These are phyloP conservation scores for Amanita subjunquillea DNA, from an alignment of 768 basidiomycete genomes.

Conservation along the genomic window DNA sequence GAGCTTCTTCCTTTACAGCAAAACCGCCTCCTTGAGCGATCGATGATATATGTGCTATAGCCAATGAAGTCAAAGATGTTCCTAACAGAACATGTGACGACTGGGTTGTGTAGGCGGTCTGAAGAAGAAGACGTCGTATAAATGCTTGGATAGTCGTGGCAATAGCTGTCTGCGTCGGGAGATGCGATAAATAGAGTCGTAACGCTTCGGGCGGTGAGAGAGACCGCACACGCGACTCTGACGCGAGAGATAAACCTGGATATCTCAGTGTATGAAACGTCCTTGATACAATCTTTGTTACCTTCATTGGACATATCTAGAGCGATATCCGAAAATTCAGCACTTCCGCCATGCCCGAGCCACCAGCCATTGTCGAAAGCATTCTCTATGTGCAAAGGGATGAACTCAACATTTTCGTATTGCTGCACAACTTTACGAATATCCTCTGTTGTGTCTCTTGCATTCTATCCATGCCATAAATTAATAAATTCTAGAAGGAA, in stretches of 20 bases:
- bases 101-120: conserved; percentile 44
- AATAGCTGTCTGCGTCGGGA: conserved; percentile 70
- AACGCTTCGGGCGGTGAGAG: conserved; percentile 17
- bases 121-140: conserved; percentile 56
- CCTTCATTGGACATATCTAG: conserved; percentile 49
- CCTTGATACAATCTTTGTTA: conserved; percentile 5
- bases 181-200: conserved; percentile 45
- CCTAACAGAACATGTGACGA: conserved; percentile 77
- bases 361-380: conserved; percentile 69
- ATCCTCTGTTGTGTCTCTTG: conserved; percentile 43
- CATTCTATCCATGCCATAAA: conserved; percentile 24
- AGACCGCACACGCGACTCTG: conserved; percentile 14
- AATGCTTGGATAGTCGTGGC: conserved; percentile 47
- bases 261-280: neutral
- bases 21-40: conserved; percentile 74
- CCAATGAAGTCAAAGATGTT: conserved; percentile 69
- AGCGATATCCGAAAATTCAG: conserved; percentile 18
- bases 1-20: conserved; percentile 52
- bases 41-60: conserved; percentile 62
- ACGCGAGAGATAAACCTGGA: conserved; percentile 21
- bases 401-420: conserved; percentile 37
- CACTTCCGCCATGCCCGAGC: conserved; percentile 30
- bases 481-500: conserved; percentile 4
- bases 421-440: conserved; percentile 35
- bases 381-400: conserved; percentile 59